Conservation (phyloP, 176 grass and related monocot genomes). For the Typha latifolia region DNA sequence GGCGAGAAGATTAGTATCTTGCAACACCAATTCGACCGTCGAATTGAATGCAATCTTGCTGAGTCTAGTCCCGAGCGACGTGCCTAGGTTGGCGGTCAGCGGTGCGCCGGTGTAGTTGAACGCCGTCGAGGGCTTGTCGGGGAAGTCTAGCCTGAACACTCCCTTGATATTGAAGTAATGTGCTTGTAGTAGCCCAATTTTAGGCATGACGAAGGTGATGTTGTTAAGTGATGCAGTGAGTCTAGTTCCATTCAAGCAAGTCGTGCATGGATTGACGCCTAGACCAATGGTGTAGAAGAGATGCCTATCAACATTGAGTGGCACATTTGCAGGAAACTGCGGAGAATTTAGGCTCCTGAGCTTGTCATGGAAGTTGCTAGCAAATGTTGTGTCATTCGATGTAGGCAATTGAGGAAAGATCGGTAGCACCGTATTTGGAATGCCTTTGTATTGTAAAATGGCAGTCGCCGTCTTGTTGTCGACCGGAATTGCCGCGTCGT, state of each 20-base stretch:
- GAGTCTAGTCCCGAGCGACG: slow-evolving; percentile 37
- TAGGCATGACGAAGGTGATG: slow-evolving; percentile 56
- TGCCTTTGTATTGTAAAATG: slow-evolving; percentile 57
- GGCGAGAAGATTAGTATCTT: slow-evolving; percentile 48
- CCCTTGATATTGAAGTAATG: slow-evolving; percentile 31
- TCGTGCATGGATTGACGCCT: slow-evolving; percentile 36
- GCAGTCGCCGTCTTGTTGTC: slow-evolving; percentile 45
- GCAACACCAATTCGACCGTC: slow-evolving; percentile 48
- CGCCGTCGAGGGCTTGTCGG: slow-evolving; percentile 27
- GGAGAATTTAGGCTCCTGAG: slow-evolving; percentile 45
- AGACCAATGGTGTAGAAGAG: slow-evolving; percentile 46
- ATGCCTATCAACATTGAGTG: slow-evolving; percentile 33
- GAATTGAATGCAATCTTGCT: slow-evolving; percentile 55
- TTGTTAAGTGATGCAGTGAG: slow-evolving; percentile 57
- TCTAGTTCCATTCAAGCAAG: slow-evolving; percentile 32
- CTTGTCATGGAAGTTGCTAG: slow-evolving; percentile 24
- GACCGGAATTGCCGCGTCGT: slow-evolving; percentile 30
- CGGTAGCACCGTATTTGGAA: slow-evolving; percentile 17
- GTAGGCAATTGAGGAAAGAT: slow-evolving; percentile 20
- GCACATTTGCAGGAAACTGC: slow-evolving; percentile 28
- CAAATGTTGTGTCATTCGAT: slow-evolving; percentile 28
- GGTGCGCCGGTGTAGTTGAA: slow-evolving; percentile 53
- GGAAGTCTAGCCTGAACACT: slow-evolving; percentile 52
- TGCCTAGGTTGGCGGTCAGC: slow-evolving; percentile 39
- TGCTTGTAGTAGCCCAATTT: slow-evolving; percentile 35